A percentile compares a stretch with the other conserved stretches of the same genome.
Evolutionary conservation across 805 yeast species (phyloP).

Genomic region (Lipomyces sp.): DNA sequence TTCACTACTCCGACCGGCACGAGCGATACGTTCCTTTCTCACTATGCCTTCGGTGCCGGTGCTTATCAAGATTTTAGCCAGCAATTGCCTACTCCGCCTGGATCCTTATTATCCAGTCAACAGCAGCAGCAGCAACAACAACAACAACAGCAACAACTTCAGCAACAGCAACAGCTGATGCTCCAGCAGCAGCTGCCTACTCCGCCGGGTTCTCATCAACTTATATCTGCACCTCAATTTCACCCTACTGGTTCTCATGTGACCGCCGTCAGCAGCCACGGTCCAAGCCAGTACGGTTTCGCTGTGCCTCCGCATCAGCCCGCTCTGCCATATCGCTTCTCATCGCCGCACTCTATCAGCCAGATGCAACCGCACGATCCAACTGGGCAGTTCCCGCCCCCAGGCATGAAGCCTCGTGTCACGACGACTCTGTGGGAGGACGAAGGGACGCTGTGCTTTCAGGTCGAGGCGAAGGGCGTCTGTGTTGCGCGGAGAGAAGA

Average conservation of each 20-base stretch:
- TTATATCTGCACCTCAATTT: constrained; percentile 1
- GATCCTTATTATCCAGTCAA: background rate
- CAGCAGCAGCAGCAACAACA: constrained; percentile 20
- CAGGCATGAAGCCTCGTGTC: constrained; percentile 49
- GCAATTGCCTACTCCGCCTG: constrained; percentile 20
- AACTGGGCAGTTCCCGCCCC: constrained; percentile 34
- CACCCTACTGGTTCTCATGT: constrained; percentile 3
- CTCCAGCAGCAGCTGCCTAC: constrained; percentile 19
- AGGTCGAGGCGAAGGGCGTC: constrained; percentile 77
- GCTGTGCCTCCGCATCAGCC: too few relatives aligned
- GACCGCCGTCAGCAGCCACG: background rate
- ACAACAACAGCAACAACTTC: constrained; percentile 14
- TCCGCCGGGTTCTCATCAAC: constrained; percentile 13
- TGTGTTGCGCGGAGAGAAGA: constrained; percentile 83
- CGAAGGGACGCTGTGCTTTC: constrained; percentile 79
- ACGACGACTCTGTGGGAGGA: constrained; percentile 89
- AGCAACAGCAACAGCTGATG: constrained; percentile 18
- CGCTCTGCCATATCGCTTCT: constrained; percentile 34
- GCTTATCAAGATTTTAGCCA: constrained; percentile 14
- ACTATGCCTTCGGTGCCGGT: constrained; percentile 8
- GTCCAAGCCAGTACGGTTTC: background rate
- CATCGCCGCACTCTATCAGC: constrained; percentile 8
- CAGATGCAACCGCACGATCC: constrained; percentile 25
- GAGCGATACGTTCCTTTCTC: constrained; percentile 1
- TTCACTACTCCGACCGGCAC: too few relatives aligned